Base-by-base conservation (phyloP, 371 early-diverging fungal species). In the Mucor irregularis region DNA sequence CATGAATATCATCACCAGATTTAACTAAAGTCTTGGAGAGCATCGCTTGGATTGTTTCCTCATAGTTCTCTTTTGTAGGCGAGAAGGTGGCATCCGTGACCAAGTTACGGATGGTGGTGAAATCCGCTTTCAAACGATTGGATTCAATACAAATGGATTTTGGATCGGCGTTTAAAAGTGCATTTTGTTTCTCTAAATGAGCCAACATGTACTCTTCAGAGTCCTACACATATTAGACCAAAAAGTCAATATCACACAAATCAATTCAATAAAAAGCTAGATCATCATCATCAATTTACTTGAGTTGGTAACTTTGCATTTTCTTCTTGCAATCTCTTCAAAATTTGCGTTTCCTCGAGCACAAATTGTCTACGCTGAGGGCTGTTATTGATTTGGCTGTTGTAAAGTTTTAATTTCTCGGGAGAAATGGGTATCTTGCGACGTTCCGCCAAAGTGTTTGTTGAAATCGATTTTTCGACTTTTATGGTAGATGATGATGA, bases 61-160 rank as follows among this genome's bases (percentile, higher is more conserved):
- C 64, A 16, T 63, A 49, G 22, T 59, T 50, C 37, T 63, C 66
- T 62, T 13, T 58, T 13, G 54, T 28, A 29, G 63, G 62, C 3
- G 66, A 56, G 16, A 58, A 56, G 6, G 73, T 76, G 10, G 73
- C 75, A 49, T 78, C 80, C 0, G 68, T 64, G 16, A 80, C 73
- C 14, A 80, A 62, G 33, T 68, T 68, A 37, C 80, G 82, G 24
- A 82, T 57, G 3, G 82, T 82, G 21, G 45, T 64, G 49, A 84
- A 81, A 52, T 82, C 76, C 14, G 81, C 73, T 60, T 80, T 71
- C 29, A 82, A 73, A n/a, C 74, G 68, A 52, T 80, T 80, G 17
- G 81, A 78, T 63, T 81, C 80, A 39, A 81, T 82, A 56, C 78
- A 81, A 29, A 84, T 62, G 0, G 83, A 74, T 62, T 84, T 84